Evolutionary conservation across 1,139 yeast genomes (phyloP), one percentile per base, ranked within the genome.

Genomic region (Geotrichum candidum): DNA sequence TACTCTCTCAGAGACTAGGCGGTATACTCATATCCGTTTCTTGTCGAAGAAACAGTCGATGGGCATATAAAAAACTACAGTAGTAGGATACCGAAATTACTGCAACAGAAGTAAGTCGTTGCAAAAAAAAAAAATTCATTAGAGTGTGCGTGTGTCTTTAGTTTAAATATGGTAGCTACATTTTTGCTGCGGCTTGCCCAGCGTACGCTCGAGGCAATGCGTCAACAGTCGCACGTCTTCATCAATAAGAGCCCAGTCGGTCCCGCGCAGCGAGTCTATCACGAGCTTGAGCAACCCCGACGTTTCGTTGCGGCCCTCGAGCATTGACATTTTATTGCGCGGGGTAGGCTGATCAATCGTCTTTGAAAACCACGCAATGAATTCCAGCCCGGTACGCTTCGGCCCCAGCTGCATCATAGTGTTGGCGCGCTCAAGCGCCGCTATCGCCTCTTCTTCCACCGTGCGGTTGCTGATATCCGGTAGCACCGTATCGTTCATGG

Each of bases 241-340:
- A 15, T 65, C 68, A 29, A 72, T 69, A 10, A 74, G 63, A 61
- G 68, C 74, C 71, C 76, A 73, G 52, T 66, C 66, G 50, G 67
- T 65, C 56, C 66, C 65, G 56, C 65, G 65, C 54, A 74, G 64
- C 25, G 74, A 66, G 29, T 65, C 67, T 31, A 65, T 65, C 27
- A 72, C 74, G 60, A 74, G 62, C 53, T 74, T 65, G 54, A 74
- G 61, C 60, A 74, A 61, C 13, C 77, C 77, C 5, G 72, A 74
- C 4, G 72, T 68, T 48, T 68, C 67, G 61, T 72, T 69, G 56
- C 61, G 46, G 27, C 55, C 46, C 65, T 58, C 68, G 67, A 27
- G 64, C 59, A 53, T 65, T 68, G 27, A 55, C 54, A 58, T 54
- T 18, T 35, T 25, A 33, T 22, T 53, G 29, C 57, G 57, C 29